phyloP scores from a whole-genome alignment of 1,139 yeast genomes.

The Hyphopichia pseudoburtonii region DNA sequence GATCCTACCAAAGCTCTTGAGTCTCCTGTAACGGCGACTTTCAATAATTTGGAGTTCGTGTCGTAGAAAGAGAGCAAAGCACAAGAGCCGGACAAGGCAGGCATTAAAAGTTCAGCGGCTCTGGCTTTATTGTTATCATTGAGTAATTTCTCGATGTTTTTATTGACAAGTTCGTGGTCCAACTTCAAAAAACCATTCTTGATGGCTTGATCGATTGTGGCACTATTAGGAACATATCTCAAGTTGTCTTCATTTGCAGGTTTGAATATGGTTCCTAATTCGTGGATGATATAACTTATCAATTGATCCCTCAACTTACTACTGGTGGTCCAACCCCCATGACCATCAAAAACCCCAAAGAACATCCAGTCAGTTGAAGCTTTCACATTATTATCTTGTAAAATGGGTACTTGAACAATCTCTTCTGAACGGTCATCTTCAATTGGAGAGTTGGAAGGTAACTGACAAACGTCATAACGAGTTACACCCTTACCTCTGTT shows the following conservation, averaged over 20 bases:
- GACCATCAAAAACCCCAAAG: constrained; percentile 96
- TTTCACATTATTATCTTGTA: constrained; percentile 51
- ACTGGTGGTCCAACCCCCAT: constrained; percentile 94
- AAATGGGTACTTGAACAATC: constrained; percentile 76
- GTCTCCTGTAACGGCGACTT: constrained; percentile 96
- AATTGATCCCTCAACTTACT: constrained; percentile 78
- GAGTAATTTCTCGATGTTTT: constrained; percentile 67
- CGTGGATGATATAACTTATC: constrained; percentile 73
- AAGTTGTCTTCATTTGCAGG: constrained; percentile 51
- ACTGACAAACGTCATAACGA: constrained; percentile 87
- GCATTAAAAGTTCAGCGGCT: constrained; percentile 79
- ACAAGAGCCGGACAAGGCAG: constrained; percentile 95
- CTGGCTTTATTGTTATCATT: constrained; percentile 56
- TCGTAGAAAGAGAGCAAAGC: constrained; percentile 87
- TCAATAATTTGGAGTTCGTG: constrained; percentile 64
- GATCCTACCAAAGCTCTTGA: constrained; percentile 90
- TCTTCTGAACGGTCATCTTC: constrained; percentile 93
- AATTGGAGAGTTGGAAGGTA: constrained; percentile 89
- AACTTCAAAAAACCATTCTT: constrained; percentile 76
- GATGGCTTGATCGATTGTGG: constrained; percentile 76
- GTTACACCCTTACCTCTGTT: constrained; percentile 87
- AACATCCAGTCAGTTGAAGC: constrained; percentile 86
- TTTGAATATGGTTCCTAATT: constrained; percentile 67
- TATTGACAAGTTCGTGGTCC: constrained; percentile 84
- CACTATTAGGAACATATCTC: constrained; percentile 60